These are phyloP conservation scores for Dioscorea cayenensis DNA, from an alignment of 116 monocot species.

Conservation along the genomic window DNA sequence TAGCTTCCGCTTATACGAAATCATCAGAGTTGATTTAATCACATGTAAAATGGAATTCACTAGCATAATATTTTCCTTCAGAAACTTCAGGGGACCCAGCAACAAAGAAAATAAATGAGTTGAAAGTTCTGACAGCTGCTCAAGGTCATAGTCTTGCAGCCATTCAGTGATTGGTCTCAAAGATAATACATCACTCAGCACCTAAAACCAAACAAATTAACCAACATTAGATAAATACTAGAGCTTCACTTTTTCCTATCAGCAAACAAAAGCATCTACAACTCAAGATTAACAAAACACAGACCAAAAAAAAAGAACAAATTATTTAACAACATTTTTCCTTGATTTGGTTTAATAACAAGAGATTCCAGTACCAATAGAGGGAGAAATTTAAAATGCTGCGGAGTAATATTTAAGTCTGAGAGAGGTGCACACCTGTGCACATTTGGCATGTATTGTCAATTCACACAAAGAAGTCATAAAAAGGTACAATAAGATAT, in stretches of 20 bases:
- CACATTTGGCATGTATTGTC: too few relatives aligned
- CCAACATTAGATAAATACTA: not conserved
- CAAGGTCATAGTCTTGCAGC: constrained; percentile 64
- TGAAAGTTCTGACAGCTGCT: constrained; percentile 69
- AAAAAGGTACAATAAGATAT: too few relatives aligned
- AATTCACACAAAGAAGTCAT: too few relatives aligned
- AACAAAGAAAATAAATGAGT: constrained; percentile 31
- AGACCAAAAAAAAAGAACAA: too few relatives aligned
- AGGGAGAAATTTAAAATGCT: too few relatives aligned
- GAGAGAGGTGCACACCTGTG: too few relatives aligned
- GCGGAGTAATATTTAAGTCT: too few relatives aligned
- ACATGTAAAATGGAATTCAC: constrained; percentile 48
- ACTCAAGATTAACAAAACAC: too few relatives aligned
- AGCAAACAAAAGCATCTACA: too few relatives aligned
- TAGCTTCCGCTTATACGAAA: constrained; percentile 63
- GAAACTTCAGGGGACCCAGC: constrained; percentile 17
- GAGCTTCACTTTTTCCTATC: not conserved
- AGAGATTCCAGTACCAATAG: too few relatives aligned
- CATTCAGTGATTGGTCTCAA: constrained; percentile 37
- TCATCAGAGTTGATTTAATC: constrained; percentile 43
- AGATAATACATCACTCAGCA: constrained; percentile 48
- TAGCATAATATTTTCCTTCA: constrained; percentile 42
- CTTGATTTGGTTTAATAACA: too few relatives aligned
- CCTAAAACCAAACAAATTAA: constrained; percentile 25
- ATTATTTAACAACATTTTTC: too few relatives aligned